Conservation (phyloP, 2,329 filamentous ascomycete species). For the Cladobotryum protrusum region DNA sequence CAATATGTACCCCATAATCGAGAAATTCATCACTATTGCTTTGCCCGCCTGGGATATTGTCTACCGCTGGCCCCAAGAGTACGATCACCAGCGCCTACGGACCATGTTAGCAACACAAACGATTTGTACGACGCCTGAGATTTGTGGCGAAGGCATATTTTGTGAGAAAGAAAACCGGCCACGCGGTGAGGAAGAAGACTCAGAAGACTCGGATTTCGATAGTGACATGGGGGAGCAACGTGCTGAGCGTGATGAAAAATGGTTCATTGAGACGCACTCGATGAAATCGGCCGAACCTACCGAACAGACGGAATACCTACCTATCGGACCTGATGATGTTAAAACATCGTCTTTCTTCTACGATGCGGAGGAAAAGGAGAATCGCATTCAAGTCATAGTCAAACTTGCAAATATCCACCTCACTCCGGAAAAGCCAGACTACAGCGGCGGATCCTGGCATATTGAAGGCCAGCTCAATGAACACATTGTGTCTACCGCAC, state of each 20-base stretch:
- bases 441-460: background rate
- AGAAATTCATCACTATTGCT: conserved; percentile 1
- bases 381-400: conserved; percentile 53
- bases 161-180: too few species aligned
- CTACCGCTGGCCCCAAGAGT: background rate
- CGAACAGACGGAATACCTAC: background rate
- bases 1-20: background rate
- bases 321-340: conserved; percentile 17
- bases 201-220: too few species aligned
- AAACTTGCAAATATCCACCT: conserved; percentile 58
- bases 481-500: conserved; percentile 54
- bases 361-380: conserved; percentile 9
- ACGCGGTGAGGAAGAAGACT: too few species aligned
- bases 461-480: conserved; percentile 43
- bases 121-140: too few species aligned
- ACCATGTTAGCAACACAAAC: too few species aligned
- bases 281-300: conserved; percentile 13
- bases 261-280: conserved; percentile 24
- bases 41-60: conserved; percentile 5
- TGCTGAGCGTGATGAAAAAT: conserved; percentile 19
- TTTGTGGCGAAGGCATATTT: too few species aligned
- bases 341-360: conserved; percentile 24
- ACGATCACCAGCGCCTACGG: too few species aligned
- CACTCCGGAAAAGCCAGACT: conserved; percentile 46
- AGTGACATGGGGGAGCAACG: conserved; percentile 10